Base-by-base conservation (phyloP, 768 basidiomycete genomes). In the Nidula microcarpa region DNA sequence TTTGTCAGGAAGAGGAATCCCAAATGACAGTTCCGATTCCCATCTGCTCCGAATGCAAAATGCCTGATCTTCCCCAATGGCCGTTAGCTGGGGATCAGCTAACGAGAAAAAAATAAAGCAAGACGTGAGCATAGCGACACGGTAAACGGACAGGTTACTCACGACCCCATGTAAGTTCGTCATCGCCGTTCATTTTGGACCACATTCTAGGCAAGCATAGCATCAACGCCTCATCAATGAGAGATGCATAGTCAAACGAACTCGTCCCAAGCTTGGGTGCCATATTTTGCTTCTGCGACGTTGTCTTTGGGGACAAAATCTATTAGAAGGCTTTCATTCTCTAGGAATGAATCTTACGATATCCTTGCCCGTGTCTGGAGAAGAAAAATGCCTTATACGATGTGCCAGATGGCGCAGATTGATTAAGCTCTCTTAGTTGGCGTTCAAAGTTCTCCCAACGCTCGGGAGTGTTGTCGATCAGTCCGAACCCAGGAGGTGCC, bases 121-220 rank as follows among this genome's bases (percentile, higher is more conserved):
- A 30, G 23, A 30, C 23, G 23, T 30, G 33, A 34, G 14, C n/a
- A 23, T n/a, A 46, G 23, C 23, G 23, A 4, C 23, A 30, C 23
- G 23, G 23, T 3, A 46, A 46, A 23, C 4, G 13, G n/a, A 46
- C 23, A 30, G 4, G 23, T 46, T 14, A 78, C 86, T 58, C 60
- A 87, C 86, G 89, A 30, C 90, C 90, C 89, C 89, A 92, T 1
- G 68, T 68, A 4, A 89, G 66, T 50, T 86, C 78, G 10, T 72
- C 85, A 56, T 92, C 86, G 0, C 84, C 84, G 47, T 86, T 67
- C 7, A 84, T 62, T 59, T 77, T 84, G 2, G 85, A 76, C 82
- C 81, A 89, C 57, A 85, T 63, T 9, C 87, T 88, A 51, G 23
- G 23, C 3, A 30, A 30, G 23, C 23, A 3, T n/a, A 34, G 30